Evolutionary conservation across 768 basidiomycete species (phyloP).

Genomic region (Mycena alexandri): DNA sequence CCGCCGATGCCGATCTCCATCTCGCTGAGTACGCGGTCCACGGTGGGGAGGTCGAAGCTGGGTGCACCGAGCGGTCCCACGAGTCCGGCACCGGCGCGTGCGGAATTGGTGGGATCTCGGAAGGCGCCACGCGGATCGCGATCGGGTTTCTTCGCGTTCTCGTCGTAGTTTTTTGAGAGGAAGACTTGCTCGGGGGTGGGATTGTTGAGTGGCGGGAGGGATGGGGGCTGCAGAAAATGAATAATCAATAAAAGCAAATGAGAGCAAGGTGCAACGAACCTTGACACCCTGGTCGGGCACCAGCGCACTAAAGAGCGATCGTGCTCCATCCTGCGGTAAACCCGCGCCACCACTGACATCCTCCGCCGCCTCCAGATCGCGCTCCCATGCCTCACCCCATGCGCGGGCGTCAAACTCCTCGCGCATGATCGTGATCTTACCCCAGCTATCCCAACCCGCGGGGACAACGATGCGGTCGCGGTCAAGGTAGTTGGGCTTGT

Average conservation of each 20-base stretch:
- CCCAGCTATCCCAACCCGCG: conserved; percentile 98
- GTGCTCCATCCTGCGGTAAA: conserved; percentile 65
- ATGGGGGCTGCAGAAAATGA: conserved; percentile 60
- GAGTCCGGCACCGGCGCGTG: conserved; percentile 74
- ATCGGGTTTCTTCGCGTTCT: conserved; percentile 90
- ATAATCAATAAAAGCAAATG: not conserved
- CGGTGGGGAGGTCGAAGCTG: conserved; percentile 87
- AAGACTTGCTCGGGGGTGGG: conserved; percentile 92
- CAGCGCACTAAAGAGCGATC: conserved; percentile 74
- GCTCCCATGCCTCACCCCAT: conserved; percentile 87
- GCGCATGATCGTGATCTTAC: conserved; percentile 90
- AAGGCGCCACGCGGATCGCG: conserved; percentile 92
- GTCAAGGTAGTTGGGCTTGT: conserved; percentile 93
- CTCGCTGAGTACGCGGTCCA: conserved; percentile 88
- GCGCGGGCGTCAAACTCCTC: conserved; percentile 91
- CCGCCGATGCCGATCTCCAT: conserved; percentile 78
- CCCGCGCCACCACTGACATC: conserved; percentile 39
- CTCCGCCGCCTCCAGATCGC: conserved; percentile 68
- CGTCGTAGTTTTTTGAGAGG: conserved; percentile 91
- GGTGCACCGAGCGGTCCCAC: conserved; percentile 94
- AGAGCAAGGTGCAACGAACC: conserved; percentile 55
- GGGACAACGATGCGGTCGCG: conserved; percentile 94
- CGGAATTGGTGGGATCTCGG: conserved; percentile 77
- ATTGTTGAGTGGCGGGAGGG: conserved; percentile 81
- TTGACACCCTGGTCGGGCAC: conserved; percentile 84